These are phyloP conservation scores for Solanum okadae DNA, from an alignment of 257 asterid genomes.

Conservation along the genomic window DNA sequence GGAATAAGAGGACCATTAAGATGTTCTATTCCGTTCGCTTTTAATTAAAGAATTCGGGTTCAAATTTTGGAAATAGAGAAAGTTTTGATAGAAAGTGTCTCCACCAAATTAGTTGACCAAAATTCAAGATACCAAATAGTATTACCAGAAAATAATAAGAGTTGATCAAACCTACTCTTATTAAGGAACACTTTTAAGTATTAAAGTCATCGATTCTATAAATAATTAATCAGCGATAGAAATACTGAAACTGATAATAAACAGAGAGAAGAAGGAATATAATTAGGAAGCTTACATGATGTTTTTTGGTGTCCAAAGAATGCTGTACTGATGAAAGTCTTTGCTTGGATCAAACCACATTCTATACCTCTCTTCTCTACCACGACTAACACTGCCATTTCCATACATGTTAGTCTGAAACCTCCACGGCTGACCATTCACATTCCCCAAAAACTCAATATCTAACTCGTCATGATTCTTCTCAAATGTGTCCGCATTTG, in stretches of 20 bases:
- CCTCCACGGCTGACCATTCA: conserved; percentile 75
- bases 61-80: background rate
- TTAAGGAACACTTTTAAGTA: too few species aligned
- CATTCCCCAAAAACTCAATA: conserved; percentile 77
- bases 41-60: background rate
- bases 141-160: background rate
- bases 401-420: conserved; percentile 90
- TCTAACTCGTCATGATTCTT: conserved; percentile 90
- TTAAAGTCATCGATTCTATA: too few species aligned
- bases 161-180: too few species aligned
- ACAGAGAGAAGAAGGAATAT: background rate
- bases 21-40: too few species aligned
- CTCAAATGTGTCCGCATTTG: conserved; percentile 83
- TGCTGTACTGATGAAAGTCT: conserved; percentile 73
- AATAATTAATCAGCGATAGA: background rate
- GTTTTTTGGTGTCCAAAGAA: conserved; percentile 72
- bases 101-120: background rate
- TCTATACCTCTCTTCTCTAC: conserved; percentile 86
- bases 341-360: conserved; percentile 86
- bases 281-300: conserved; percentile 35
- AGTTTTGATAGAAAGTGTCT: background rate
- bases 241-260: background rate
- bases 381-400: conserved; percentile 75
- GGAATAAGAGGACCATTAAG: background rate
- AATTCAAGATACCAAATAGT: background rate